Evolutionary conservation across 768 basidiomycete genomes (phyloP).

Genomic region (Mycena indigotica): DNA sequence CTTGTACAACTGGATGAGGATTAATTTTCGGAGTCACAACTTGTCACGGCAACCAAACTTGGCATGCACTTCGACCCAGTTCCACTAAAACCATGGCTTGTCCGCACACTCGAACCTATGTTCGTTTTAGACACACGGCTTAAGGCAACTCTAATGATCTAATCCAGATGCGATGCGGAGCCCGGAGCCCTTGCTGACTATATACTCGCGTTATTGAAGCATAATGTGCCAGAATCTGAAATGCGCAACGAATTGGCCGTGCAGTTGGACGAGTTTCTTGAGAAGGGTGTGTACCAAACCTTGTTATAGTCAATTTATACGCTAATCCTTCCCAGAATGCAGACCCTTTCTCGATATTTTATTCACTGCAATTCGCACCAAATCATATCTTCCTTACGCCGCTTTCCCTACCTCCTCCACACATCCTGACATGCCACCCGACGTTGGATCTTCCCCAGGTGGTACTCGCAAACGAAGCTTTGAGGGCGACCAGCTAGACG

Average conservation of each 20-base stretch:
- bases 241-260: constrained; percentile 75
- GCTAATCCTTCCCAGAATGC: constrained; percentile 50
- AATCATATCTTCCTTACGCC: constrained; percentile 81
- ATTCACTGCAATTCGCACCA: constrained; percentile 81
- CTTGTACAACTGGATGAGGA: constrained; percentile 2
- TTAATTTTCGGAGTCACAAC: no score
- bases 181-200: constrained; percentile 93
- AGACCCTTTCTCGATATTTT: constrained; percentile 79
- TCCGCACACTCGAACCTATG: constrained; percentile 90
- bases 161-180: constrained; percentile 89
- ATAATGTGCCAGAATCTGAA: constrained; percentile 80
- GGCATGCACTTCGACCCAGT: constrained; percentile 29
- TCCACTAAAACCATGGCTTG: constrained; percentile 86
- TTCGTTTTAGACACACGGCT: constrained; percentile 37
- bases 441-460: constrained; percentile 66
- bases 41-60: constrained; percentile 5
- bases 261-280: constrained; percentile 91
- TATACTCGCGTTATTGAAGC: constrained; percentile 89
- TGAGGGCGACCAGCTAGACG: constrained; percentile 63
- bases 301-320: constrained; percentile 3
- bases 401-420: constrained; percentile 44
- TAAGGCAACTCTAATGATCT: constrained; percentile 12
- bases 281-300: constrained; percentile 62
- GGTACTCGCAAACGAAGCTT: constrained; percentile 67
- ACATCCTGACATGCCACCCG: constrained; percentile 57